These are phyloP conservation scores for Aurantiochytrium sp. DNA, from an alignment of 108 stramenopile genomes.

Conservation along the genomic window DNA sequence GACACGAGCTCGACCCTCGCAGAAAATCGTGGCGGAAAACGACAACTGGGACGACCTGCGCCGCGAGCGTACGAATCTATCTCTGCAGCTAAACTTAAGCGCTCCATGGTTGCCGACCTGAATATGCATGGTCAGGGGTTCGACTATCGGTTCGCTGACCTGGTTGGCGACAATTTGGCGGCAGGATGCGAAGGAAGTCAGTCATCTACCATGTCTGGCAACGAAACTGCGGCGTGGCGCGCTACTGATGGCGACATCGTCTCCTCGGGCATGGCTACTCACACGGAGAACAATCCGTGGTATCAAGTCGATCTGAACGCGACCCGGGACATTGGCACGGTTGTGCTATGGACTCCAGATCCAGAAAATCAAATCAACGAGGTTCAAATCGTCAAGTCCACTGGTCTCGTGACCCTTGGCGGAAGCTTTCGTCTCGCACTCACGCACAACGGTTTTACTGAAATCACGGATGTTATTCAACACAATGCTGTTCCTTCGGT, in stretches of 20 bases:
- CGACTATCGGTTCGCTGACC: neutral
- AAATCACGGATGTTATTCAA: neutral
- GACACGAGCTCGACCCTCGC: neutral
- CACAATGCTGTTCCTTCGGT: neutral
- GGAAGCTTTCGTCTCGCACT: neutral
- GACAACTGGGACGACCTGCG: neutral
- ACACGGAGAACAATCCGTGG: neutral
- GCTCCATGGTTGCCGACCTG: neutral
- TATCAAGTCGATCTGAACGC: neutral
- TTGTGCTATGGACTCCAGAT: neutral
- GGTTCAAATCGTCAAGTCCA: neutral
- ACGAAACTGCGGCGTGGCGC: slow-evolving; percentile 1
- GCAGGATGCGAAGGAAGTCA: neutral
- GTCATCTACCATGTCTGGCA: neutral
- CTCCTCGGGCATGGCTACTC: neutral
- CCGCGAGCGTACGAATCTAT: neutral
- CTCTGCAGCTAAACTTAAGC: neutral
- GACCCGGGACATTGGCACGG: neutral
- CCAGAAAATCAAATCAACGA: slow-evolving; percentile 12
- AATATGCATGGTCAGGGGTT: neutral
- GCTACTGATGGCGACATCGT: slow-evolving; percentile 8
- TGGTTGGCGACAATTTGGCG: neutral
- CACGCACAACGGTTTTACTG: neutral
- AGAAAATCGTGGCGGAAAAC: neutral
- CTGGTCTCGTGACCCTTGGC: neutral